A percentile compares a stretch with the other conserved stretches of the same genome.
Conservation (phyloP, 805 yeast species). For the Candida chilensis region DNA sequence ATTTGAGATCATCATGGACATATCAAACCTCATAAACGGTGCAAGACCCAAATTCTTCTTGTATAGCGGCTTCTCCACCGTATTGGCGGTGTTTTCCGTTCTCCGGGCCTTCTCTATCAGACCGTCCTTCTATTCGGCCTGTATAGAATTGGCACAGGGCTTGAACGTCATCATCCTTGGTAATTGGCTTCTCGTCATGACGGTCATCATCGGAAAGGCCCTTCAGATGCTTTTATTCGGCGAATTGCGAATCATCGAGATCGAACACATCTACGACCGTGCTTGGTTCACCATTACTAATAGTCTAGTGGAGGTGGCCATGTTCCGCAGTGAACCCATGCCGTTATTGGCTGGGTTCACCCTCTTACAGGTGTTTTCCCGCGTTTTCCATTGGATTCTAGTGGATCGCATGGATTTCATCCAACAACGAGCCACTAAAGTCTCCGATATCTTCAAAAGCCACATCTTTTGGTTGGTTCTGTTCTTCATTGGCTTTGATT, state of each 20-base stretch:
- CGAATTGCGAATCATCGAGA: constrained; percentile 61
- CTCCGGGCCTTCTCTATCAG: neutral
- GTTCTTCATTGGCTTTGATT: constrained; percentile 40
- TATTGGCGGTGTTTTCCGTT: constrained; percentile 10
- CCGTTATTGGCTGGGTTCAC: constrained; percentile 26
- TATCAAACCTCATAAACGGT: too few species aligned
- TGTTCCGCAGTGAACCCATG: constrained; percentile 39
- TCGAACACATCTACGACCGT: constrained; percentile 64
- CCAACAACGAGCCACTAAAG: constrained; percentile 18
- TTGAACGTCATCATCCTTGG: constrained; percentile 6
- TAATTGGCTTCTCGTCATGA: constrained; percentile 9
- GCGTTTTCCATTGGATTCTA: constrained; percentile 72
- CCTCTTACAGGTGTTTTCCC: constrained; percentile 37
- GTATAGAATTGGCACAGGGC: constrained; percentile 1
- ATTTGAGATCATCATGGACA: too few species aligned
- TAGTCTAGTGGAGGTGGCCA: constrained; percentile 46
- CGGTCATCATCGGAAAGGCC: constrained; percentile 31
- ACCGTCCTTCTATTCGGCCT: constrained; percentile 1
- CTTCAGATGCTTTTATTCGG: constrained; percentile 60
- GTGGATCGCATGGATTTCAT: constrained; percentile 38
- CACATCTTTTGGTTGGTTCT: constrained; percentile 35
- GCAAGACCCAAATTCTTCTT: neutral
- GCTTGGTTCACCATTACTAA: constrained; percentile 58
- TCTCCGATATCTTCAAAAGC: constrained; percentile 18
- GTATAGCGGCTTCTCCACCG: neutral